A percentile compares a stretch with the other conserved stretches of the same genome.
Conservation (phyloP, 805 yeast species). For the Metschnikowia colocasiae region DNA sequence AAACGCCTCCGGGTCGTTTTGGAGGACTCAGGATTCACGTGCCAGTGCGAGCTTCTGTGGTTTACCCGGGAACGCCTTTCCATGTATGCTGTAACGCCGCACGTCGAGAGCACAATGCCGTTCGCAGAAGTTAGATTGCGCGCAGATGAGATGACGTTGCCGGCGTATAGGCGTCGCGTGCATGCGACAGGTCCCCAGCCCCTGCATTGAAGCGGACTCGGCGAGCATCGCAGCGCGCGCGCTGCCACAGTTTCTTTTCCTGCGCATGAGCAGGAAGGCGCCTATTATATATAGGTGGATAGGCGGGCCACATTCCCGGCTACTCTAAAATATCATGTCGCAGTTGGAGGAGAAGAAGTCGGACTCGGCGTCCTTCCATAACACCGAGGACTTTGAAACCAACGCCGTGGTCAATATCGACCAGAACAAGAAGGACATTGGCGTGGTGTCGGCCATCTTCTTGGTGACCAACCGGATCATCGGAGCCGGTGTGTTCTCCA, state of each 20-base stretch:
- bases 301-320: neutral
- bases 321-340: too few relatives aligned
- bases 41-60: neutral
- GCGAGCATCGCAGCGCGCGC: neutral
- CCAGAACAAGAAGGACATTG: constrained; percentile 43
- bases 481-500: constrained; percentile 23
- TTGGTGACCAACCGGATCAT: constrained; percentile 20
- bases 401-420: constrained; percentile 35
- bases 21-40: neutral
- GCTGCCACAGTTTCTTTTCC: constrained; percentile 2
- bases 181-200: neutral
- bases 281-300: constrained; percentile 2
- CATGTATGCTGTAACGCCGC: constrained; percentile 3
- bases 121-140: neutral
- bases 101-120: neutral
- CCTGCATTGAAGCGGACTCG: constrained; percentile 2
- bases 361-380: constrained; percentile 8
- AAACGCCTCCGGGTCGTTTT: too few relatives aligned
- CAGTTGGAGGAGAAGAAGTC: constrained; percentile 14
- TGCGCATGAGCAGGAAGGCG: neutral
- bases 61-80: neutral
- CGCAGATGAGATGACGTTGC: neutral
- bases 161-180: neutral
- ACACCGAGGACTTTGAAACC: constrained; percentile 15
- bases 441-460: constrained; percentile 38